Evolutionary conservation across 2,329 filamentous ascomycete species (phyloP).

Genomic region (Uncinocarpus reesii): DNA sequence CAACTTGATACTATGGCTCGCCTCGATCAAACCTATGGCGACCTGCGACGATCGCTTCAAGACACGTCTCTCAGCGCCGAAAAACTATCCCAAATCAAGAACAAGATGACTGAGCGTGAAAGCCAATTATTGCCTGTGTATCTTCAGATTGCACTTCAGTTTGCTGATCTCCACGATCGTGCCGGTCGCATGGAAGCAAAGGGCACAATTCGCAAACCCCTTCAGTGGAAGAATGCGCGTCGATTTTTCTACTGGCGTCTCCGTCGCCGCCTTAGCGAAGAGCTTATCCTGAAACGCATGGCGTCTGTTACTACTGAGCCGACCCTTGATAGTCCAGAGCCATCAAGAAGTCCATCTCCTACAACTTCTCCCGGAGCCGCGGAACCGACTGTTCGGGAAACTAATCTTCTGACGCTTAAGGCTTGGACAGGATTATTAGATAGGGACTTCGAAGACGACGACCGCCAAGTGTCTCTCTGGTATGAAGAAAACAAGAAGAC

Average conservation of each 20-base stretch:
- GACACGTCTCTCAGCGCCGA: conserved; percentile 61
- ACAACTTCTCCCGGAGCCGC: conserved; percentile 24
- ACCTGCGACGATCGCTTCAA: conserved; percentile 67
- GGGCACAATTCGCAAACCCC: conserved; percentile 72
- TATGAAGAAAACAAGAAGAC: conserved; percentile 88
- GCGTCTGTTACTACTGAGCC: conserved; percentile 31
- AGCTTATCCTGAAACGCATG: conserved; percentile 92
- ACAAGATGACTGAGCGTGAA: conserved; percentile 74
- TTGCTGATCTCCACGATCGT: conserved; percentile 93
- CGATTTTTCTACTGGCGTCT: conserved; percentile 99
- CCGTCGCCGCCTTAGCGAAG: conserved; percentile 90
- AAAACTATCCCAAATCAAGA: conserved; percentile 67
- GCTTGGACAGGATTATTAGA: conserved; percentile 65
- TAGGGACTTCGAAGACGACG: conserved; percentile 63
- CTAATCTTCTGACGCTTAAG: conserved; percentile 63
- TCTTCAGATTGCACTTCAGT: conserved; percentile 88
- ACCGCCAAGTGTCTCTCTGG: conserved; percentile 80
- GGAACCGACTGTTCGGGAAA: conserved; percentile 45
- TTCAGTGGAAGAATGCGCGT: conserved; percentile 80
- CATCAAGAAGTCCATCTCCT: conserved; percentile 26
- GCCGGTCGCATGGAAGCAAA: conserved; percentile 98
- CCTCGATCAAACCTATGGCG: conserved; percentile 71
- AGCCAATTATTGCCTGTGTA: conserved; percentile 86
- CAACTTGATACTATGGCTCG: conserved; percentile 96
- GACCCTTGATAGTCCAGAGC: conserved; percentile 35